These are phyloP conservation scores for Pythium aphanidermatum DNA, from an alignment of 352 stramenopile species.

Conservation along the genomic window DNA sequence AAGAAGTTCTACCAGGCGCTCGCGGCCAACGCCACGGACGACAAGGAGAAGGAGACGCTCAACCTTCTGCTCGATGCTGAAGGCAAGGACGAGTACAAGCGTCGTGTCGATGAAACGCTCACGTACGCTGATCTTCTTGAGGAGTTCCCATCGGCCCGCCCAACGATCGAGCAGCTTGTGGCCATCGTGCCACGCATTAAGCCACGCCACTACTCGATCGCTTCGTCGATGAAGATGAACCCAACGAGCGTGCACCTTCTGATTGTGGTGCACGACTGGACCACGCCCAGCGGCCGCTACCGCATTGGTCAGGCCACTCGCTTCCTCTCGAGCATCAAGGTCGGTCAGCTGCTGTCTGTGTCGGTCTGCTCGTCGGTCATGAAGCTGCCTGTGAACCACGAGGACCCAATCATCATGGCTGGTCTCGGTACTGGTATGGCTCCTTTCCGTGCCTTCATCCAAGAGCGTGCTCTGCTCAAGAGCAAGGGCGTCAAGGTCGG, in stretches of 20 bases:
- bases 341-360: constrained; percentile 54
- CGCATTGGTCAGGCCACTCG: constrained; percentile 54
- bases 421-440: constrained; percentile 86
- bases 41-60: constrained; percentile 63
- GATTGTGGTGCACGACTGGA: constrained; percentile 86
- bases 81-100: constrained; percentile 82
- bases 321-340: constrained; percentile 42
- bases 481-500: constrained; percentile 58
- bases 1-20: constrained; percentile 85
- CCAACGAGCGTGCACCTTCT: constrained; percentile 77
- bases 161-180: constrained; percentile 56
- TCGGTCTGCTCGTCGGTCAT: constrained; percentile 73
- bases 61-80: constrained; percentile 44
- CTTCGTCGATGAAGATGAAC: constrained; percentile 86
- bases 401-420: constrained; percentile 80
- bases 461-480: constrained; percentile 78
- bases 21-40: constrained; percentile 50
- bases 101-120: constrained; percentile 65
- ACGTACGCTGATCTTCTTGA: constrained; percentile 74
- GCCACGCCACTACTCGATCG: constrained; percentile 88
- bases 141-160: constrained; percentile 66
- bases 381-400: constrained; percentile 61
- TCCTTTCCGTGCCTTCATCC: constrained; percentile 88
- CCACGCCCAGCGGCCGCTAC: constrained; percentile 64
- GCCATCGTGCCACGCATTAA: constrained; percentile 77